Base-by-base conservation (phyloP, 139 green algal species). In the Diplosphaera chodatii region DNA sequence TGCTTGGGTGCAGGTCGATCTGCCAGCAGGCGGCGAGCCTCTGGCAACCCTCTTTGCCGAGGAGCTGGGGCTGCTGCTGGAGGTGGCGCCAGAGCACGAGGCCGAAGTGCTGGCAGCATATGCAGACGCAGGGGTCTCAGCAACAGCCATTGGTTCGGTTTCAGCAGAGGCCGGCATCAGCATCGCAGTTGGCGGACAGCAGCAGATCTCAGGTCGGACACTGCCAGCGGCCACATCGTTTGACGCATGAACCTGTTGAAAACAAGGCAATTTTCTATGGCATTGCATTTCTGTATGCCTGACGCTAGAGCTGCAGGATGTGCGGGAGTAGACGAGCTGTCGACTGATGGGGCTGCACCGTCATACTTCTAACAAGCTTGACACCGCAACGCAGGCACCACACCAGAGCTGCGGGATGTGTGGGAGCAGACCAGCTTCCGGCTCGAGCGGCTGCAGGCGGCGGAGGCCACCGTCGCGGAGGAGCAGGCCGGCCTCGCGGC, bases 401-500 rank as follows among this genome's bases (percentile, higher is more conserved):
- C 82, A 16, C 71, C 79, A 1, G 80, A 71, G 30, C 82, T 97
- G 75, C 84, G 94, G 40, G 88, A 96, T 71, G 78, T 81, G 21
- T 99, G 95, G 95, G 95, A 99, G 88, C 86, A 90, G 68, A 98
- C 92, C 0, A 84, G 84, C 23, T 99, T 99, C 83, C 77, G 81
- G 40, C 84, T 99, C 66, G 95, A 99, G 84, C 77, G 85, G 20
- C 74, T 96, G 32, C 90, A 97, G 83, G 62, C 66, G 13, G 80
- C 86, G 1, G 88, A 93, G 80, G 87, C 91, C 77, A 91, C 78
- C 32, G 95, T 98, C 18, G 87, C 84, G 22, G 68, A 59, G 32
- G 94, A 99, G 88, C 77, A 90, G 73, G 76, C 73, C 0, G 78
- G 74, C 18, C 86, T 93, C 29, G 67, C 71, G 28, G 66, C 21